Percentiles rank a stretch among this genome's conserved stretches.
phyloP scores from a whole-genome alignment of 2,329 filamentous ascomycete genomes.

The Xylaria sp. region DNA sequence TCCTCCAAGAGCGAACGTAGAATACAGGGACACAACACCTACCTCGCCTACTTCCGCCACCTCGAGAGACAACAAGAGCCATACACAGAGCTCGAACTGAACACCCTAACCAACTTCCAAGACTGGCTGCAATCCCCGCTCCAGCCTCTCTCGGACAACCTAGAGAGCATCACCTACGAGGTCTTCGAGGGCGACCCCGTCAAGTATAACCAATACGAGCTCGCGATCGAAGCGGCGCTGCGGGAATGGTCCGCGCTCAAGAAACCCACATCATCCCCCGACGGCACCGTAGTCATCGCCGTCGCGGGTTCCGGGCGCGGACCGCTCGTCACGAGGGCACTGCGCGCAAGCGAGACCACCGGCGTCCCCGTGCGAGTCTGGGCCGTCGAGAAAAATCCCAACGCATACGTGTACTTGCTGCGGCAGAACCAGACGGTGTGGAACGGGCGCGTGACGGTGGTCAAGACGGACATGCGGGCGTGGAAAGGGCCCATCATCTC shows the following conservation, averaged over 20 bases:
- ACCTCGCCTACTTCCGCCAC: constrained; percentile 83
- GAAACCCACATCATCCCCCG: constrained; percentile 75
- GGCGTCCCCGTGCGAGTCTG: constrained; percentile 83
- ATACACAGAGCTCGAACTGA: constrained; percentile 56
- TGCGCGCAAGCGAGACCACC: constrained; percentile 78
- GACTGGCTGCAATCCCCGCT: constrained; percentile 95
- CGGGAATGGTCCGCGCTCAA: constrained; percentile 75
- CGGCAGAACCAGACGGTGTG: constrained; percentile 85
- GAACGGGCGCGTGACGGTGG: constrained; percentile 79
- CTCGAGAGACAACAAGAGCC: constrained; percentile 82
- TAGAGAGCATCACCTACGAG: constrained; percentile 97
- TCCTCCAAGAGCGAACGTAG: constrained; percentile 52
- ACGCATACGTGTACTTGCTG: constrained; percentile 91
- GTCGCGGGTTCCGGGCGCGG: constrained; percentile 94
- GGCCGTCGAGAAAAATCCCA: constrained; percentile 97
- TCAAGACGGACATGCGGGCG: constrained; percentile 96
- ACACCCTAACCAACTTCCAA: constrained; percentile 68
- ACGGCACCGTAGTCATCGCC: constrained; percentile 82
- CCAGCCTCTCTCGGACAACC: constrained; percentile 92
- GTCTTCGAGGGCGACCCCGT: constrained; percentile 98
- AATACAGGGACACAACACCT: constrained; percentile 42
- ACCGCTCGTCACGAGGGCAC: constrained; percentile 84
- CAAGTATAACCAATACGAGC: constrained; percentile 96
- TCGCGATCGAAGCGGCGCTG: constrained; percentile 80
- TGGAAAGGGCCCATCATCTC: constrained; percentile 81